Evolutionary conservation across 1,139 yeast species (phyloP), one percentile per base, ranked within the genome.

Genomic region (Protomyces arabidopsidicola): DNA sequence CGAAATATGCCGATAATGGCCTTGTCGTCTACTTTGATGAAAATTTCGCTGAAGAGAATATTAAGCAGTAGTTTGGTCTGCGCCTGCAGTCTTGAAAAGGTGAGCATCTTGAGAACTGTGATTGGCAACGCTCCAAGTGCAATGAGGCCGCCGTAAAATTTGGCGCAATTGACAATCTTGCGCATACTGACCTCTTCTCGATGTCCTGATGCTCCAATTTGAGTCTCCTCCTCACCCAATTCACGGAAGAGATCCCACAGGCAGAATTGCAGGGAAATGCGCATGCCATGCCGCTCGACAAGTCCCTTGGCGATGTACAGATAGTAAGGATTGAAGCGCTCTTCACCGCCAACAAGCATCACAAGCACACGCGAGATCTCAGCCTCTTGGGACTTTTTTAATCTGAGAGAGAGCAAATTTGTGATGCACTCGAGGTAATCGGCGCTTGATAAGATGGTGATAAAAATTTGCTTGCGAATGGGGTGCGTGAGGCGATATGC

Each of bases 401-500:
- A 79, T 36, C 85, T 82, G 63, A 95, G 75, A 70, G 90, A 90
- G 71, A 90, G 95, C 54, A 95, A 73, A 68, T 90, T 87, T 18
- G 88, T 84, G 68, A 85, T 84, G 0, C 97, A 95, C 75, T 95
- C 98, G 70, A 89, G 79, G 70, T 84, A 95, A 74, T 95, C 98
- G 48, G 58, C 62, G 14, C 60, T 61, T 8, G 97, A 90, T 97
- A 93, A 90, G 14, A 95, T 84, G 35, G 97, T 89, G 39, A 95
- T 84, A 71, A 93, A 95, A 14, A 95, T 85, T 1, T 98, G 97
- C 67, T 97, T 82, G 76, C 98, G 84, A 52, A 93, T 83, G 73
- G 91, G 97, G 0, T 98, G 93, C 73, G 95, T 93, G 96, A 95
- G 91, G 68, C 98, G 79, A 72, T 90, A 97, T 53, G 84, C 78